These are phyloP conservation scores for Trichoderma gamsii DNA, from an alignment of 495 filamentous ascomycete species.

Conservation along the genomic window DNA sequence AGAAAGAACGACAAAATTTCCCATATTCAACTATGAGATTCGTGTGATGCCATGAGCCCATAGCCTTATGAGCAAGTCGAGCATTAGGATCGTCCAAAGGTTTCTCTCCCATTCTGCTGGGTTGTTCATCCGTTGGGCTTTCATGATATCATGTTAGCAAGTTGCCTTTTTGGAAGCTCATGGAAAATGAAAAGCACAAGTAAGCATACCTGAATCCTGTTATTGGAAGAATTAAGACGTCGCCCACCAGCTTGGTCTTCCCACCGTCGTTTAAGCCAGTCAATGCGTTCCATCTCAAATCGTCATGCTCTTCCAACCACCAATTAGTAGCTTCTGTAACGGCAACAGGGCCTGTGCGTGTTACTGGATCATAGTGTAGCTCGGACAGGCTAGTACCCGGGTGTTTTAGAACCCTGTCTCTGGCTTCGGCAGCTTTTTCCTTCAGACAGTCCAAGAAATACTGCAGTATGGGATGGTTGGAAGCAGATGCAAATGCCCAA, in stretches of 20 bases:
- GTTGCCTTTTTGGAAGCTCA: too few species aligned
- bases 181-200: too few species aligned
- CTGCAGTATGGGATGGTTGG: background rate
- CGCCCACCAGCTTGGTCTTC: background rate
- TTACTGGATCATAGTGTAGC: background rate
- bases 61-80: background rate
- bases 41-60: constrained; percentile 6
- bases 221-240: background rate
- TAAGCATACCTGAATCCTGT: background rate
- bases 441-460: background rate
- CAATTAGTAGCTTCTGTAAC: background rate
- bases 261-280: background rate
- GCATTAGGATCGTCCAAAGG: background rate
- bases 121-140: background rate
- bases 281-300: background rate
- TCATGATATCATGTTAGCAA: background rate
- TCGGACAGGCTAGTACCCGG: background rate
- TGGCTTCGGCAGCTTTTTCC: background rate
- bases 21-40: constrained; percentile 2
- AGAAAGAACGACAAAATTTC: background rate
- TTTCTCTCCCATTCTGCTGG: background rate
- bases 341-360: background rate
- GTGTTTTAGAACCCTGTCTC: background rate
- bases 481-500: background rate
- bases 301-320: background rate